Conservation (phyloP, 208 protist genomes). For the Acanthamoeba triangularis region DNA sequence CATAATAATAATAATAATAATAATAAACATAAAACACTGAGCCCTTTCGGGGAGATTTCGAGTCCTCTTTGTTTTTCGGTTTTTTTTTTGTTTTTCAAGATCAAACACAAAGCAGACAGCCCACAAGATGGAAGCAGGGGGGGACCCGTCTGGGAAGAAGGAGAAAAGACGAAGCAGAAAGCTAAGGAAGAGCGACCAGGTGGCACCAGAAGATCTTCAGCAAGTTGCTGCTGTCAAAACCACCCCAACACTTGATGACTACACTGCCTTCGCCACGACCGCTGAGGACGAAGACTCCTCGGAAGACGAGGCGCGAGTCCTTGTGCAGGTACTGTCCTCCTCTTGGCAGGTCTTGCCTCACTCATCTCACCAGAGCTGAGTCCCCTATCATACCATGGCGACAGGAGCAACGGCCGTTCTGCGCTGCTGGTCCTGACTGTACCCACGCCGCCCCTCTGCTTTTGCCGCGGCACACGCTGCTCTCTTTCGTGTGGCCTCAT, state of each 20-base stretch:
- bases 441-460: background rate
- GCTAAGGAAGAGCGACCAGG: background rate
- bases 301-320: background rate
- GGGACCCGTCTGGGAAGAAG: background rate
- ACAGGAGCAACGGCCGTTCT: slow-evolving; percentile 45
- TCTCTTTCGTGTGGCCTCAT: background rate
- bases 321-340: background rate
- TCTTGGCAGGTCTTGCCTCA: background rate
- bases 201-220: background rate
- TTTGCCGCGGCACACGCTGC: background rate
- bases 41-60: background rate
- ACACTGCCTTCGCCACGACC: background rate
- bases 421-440: slow-evolving; percentile 47
- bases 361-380: background rate
- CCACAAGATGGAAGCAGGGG: background rate
- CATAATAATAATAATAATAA: background rate
- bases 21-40: background rate
- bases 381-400: background rate
- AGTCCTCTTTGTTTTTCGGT: background rate
- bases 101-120: background rate
- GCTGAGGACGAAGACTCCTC: background rate
- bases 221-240: background rate
- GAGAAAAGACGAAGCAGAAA: background rate
- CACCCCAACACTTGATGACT: no score
- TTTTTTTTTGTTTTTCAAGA: background rate